These are phyloP conservation scores for Lolium multiflorum DNA, from an alignment of 176 grass and related monocot genomes.

Conservation along the genomic window DNA sequence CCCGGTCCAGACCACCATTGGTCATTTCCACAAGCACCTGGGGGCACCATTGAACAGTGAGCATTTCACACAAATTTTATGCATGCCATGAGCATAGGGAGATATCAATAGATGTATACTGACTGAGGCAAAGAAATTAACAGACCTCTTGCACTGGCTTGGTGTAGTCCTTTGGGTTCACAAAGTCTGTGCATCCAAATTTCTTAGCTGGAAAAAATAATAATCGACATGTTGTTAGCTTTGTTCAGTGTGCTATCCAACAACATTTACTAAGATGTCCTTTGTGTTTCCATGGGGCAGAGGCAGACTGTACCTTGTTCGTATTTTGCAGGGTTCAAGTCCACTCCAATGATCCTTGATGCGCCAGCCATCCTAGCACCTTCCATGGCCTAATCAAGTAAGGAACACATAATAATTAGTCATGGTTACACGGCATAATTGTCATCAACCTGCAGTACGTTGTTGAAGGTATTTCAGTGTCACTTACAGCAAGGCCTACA, in stretches of 20 bases:
- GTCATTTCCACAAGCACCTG: slow-evolving; percentile 89
- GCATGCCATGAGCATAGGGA: background rate
- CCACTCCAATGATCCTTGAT: slow-evolving; percentile 89
- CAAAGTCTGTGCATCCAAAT: slow-evolving; percentile 88
- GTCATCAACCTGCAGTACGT: background rate
- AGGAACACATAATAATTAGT: background rate
- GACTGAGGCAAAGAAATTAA: background rate
- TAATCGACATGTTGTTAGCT: background rate
- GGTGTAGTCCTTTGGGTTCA: slow-evolving; percentile 72
- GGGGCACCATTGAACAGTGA: background rate
- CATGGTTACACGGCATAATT: background rate
- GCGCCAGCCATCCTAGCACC: slow-evolving; percentile 74
- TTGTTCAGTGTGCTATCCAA: background rate
- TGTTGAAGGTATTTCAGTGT: background rate
- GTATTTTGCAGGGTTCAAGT: slow-evolving; percentile 78
- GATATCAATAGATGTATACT: background rate
- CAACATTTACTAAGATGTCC: background rate
- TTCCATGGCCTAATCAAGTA: slow-evolving; percentile 70
- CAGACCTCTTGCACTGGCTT: slow-evolving; percentile 82
- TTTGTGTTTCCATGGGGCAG: background rate
- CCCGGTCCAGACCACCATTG: slow-evolving; percentile 72
- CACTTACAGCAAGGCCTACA: slow-evolving; percentile 87
- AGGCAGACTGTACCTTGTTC: slow-evolving; percentile 57
- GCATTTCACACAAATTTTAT: background rate
- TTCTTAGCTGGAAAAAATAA: slow-evolving; percentile 67